Evolutionary conservation across 129 eudicot genomes (phyloP).

Genomic region (Pseudognaphalium luteoalbum): DNA sequence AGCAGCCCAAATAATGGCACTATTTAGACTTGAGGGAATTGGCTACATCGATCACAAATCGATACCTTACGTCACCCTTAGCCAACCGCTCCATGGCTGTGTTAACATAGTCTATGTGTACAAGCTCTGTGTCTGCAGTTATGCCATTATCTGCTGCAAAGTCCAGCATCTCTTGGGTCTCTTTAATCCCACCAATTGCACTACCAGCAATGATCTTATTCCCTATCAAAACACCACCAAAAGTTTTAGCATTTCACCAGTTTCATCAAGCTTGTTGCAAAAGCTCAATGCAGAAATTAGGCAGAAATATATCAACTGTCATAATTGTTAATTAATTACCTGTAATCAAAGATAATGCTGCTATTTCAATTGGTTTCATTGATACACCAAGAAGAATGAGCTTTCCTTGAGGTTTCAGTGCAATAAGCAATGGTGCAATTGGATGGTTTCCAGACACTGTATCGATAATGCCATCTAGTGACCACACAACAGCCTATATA

Average conservation of each 20-base stretch:
- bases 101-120: neutral
- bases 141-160: neutral
- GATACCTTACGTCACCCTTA: neutral
- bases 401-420: neutral
- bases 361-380: neutral
- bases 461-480: neutral
- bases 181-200: neutral
- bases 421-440: neutral
- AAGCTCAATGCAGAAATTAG: too few species aligned
- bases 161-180: neutral
- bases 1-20: neutral
- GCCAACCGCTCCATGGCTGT: neutral
- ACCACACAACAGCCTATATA: neutral
- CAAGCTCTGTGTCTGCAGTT: neutral
- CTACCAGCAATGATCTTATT: neutral
- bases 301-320: neutral
- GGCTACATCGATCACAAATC: neutral
- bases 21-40: neutral
- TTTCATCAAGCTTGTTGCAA: neutral
- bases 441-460: neutral
- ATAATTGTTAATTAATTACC: neutral
- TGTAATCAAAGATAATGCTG: neutral
- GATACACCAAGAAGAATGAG: neutral
- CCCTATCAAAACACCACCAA: neutral
- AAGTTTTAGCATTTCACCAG: neutral